Conservation (phyloP, 331 rosid genomes). For the Quercus tomentella region DNA sequence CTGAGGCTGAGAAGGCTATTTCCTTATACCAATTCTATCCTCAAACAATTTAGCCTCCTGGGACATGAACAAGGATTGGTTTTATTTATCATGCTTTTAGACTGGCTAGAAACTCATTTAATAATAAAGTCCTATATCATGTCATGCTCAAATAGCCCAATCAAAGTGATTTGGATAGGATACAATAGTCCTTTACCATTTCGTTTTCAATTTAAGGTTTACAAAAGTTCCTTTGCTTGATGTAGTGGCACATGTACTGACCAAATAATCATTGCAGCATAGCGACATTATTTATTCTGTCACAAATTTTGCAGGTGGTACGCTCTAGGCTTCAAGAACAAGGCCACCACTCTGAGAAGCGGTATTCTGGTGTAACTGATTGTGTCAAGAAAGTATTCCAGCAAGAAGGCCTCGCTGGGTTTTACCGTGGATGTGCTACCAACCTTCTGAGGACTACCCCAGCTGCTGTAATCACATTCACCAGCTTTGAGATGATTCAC, state of each 20-base stretch:
- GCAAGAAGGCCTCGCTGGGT: slow-evolving; percentile 77
- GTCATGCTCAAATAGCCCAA: slow-evolving; percentile 1
- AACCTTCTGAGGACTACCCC: slow-evolving; percentile 91
- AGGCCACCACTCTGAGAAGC: slow-evolving; percentile 81
- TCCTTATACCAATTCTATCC: neutral
- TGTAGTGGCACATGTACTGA: neutral
- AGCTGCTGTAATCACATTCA: slow-evolving; percentile 85
- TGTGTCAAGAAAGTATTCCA: slow-evolving; percentile 67
- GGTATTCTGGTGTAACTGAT: slow-evolving; percentile 69
- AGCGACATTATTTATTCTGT: neutral
- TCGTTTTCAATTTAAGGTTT: neutral
- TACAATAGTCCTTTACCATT: neutral
- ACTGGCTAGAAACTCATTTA: neutral
- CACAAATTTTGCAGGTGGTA: slow-evolving; percentile 51
- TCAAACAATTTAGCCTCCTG: neutral
- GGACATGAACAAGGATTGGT: neutral
- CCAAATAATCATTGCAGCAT: neutral
- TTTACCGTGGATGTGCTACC: slow-evolving; percentile 86
- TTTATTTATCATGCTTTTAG: neutral
- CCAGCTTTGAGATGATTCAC: slow-evolving; percentile 93
- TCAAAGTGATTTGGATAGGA: neutral
- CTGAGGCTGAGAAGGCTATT: neutral
- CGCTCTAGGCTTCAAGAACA: slow-evolving; percentile 94
- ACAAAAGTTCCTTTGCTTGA: neutral
- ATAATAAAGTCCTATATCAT: neutral